These are phyloP conservation scores for Sarcodon sp. DNA, from an alignment of 768 basidiomycete species.

Conservation along the genomic window DNA sequence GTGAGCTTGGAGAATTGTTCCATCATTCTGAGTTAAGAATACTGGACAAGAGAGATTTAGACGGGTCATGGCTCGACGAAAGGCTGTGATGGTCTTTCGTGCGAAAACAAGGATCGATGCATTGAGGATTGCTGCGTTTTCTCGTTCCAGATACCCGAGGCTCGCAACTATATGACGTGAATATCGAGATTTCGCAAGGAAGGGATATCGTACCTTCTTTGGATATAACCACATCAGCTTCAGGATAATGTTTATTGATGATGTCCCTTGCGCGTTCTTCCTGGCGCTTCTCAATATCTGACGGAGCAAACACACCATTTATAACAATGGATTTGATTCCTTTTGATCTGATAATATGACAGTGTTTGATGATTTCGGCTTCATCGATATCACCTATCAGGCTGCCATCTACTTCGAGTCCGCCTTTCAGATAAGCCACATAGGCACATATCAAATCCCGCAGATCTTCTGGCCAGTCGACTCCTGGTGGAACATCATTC, in stretches of 20 bases:
- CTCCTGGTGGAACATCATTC: slow-evolving; percentile 42
- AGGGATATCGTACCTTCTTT: background rate
- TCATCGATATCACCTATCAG: slow-evolving; percentile 30
- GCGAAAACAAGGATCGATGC: slow-evolving; percentile 52
- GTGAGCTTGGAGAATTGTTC: slow-evolving; percentile 34
- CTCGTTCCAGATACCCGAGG: slow-evolving; percentile 47
- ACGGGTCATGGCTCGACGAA: slow-evolving; percentile 33
- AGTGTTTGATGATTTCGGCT: slow-evolving; percentile 31
- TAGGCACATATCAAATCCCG: slow-evolving; percentile 17
- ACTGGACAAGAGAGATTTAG: slow-evolving; percentile 35
- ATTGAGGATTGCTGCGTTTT: slow-evolving; percentile 59
- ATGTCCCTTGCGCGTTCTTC: slow-evolving; percentile 33
- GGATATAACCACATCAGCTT: slow-evolving; percentile 5
- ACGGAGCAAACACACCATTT: slow-evolving; percentile 34
- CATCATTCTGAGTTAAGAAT: slow-evolving; percentile 48
- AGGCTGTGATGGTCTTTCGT: slow-evolving; percentile 37
- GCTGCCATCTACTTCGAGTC: slow-evolving; percentile 33
- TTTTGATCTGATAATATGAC: slow-evolving; percentile 21
- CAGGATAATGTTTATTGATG: slow-evolving; percentile 12
- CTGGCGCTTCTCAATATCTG: slow-evolving; percentile 29
- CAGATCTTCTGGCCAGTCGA: slow-evolving; percentile 31
- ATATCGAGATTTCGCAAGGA: background rate
- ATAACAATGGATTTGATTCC: slow-evolving; percentile 23
- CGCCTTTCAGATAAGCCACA: slow-evolving; percentile 26
- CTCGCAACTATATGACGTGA: slow-evolving; percentile 28